phyloP scores from a whole-genome alignment of 768 basidiomycete genomes.

The Gymnopilus dilepis region DNA sequence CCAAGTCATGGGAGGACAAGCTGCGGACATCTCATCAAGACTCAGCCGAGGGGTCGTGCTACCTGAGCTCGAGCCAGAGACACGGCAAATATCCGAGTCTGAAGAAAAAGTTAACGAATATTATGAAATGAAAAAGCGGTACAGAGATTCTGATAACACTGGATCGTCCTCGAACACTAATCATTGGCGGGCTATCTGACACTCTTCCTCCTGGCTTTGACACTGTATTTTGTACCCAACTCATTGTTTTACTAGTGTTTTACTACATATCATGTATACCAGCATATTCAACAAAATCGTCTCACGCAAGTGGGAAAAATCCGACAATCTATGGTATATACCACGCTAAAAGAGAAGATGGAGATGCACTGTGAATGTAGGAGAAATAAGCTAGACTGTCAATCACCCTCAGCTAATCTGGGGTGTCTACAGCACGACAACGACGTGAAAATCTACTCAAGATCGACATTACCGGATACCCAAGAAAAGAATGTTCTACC shows the following conservation, averaged over 20 bases:
- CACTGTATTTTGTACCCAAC: background rate
- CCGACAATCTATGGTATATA: background rate
- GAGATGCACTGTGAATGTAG: background rate
- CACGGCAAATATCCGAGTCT: background rate
- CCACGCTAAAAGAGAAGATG: background rate
- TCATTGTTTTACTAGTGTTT: background rate
- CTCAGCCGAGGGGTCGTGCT: slow-evolving; percentile 31
- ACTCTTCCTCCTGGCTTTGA: background rate
- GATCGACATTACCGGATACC: background rate
- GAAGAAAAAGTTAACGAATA: slow-evolving; percentile 27
- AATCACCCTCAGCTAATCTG: background rate
- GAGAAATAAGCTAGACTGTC: slow-evolving; percentile 2
- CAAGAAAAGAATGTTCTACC: background rate
- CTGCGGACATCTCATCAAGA: slow-evolving; percentile 45
- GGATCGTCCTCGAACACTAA: slow-evolving; percentile 24
- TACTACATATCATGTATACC: background rate
- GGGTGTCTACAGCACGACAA: background rate
- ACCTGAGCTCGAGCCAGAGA: slow-evolving; percentile 15
- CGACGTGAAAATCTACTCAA: background rate
- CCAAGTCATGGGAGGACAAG: slow-evolving; percentile 51
- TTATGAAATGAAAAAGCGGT: slow-evolving; percentile 31
- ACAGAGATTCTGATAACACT: slow-evolving; percentile 27
- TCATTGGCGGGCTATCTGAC: slow-evolving; percentile 17
- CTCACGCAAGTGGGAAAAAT: background rate
- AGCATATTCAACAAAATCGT: background rate